phyloP scores from a whole-genome alignment of 441 rosid species.

The Codiaeum variegatum region DNA sequence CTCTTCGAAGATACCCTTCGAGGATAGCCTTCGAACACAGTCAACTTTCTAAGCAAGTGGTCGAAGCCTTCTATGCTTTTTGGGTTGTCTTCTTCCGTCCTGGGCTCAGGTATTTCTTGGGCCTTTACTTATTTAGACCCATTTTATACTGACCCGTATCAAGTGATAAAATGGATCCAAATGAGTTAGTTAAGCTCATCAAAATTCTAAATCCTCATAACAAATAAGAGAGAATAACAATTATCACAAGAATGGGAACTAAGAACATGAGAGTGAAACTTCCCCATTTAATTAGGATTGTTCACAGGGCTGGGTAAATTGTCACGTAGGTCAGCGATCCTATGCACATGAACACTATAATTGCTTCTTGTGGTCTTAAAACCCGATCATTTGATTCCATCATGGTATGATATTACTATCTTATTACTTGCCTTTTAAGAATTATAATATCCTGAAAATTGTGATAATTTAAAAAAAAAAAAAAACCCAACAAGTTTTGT shows the following conservation, averaged over 20 bases:
- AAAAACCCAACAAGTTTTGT: too few species aligned
- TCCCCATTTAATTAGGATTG: conserved; percentile 88
- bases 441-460: too few species aligned
- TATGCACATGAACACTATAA: conserved; percentile 94
- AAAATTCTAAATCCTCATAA: conserved; percentile 87
- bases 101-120: too few species aligned
- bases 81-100: too few species aligned
- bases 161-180: conserved; percentile 95
- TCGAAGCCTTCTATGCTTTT: too few species aligned
- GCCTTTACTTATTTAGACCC: too few species aligned
- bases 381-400: conserved; percentile 93
- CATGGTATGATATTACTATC: conserved; percentile 48
- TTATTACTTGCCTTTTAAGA: conserved; percentile 8
- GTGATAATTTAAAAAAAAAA: too few species aligned
- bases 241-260: conserved; percentile 90
- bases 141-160: too few species aligned
- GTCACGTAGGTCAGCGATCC: conserved; percentile 98
- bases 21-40: too few species aligned
- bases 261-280: conserved; percentile 98
- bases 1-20: too few species aligned
- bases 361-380: conserved; percentile 86
- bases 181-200: conserved; percentile 79
- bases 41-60: too few species aligned
- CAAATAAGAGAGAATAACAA: conserved; percentile 86
- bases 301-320: conserved; percentile 73